Evolutionary conservation across 129 eudicot species (phyloP).

Genomic region (Pulicaria dysenterica): DNA sequence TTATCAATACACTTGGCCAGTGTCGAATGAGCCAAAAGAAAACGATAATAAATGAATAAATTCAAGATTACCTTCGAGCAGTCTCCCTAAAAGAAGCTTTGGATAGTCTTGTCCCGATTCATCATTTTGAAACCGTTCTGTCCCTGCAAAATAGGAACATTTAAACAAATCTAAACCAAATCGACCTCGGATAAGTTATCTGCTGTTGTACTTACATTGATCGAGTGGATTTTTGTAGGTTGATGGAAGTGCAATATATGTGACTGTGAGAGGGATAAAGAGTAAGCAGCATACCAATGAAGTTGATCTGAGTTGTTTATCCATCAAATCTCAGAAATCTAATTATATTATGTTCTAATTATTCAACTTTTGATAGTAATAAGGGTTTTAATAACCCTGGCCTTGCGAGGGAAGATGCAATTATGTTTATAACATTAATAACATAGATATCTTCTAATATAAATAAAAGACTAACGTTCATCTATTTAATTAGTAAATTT

Average conservation of each 20-base stretch:
- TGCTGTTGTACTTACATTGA: neutral
- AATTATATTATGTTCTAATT: neutral
- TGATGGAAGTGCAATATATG: constrained; percentile 9
- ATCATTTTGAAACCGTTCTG: neutral
- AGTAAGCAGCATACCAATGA: constrained; percentile 5
- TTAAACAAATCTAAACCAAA: neutral
- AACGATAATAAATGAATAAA: too few species aligned
- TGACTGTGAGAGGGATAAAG: neutral
- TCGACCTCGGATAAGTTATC: neutral
- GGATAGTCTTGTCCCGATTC: constrained; percentile 3
- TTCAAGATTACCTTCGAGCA: constrained; percentile 16
- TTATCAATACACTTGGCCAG: neutral
- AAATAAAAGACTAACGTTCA: too few species aligned
- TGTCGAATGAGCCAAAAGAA: too few species aligned
- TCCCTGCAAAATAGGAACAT: neutral
- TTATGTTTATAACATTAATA: too few species aligned
- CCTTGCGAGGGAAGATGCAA: too few species aligned
- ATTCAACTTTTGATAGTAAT: neutral
- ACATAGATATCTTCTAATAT: too few species aligned
- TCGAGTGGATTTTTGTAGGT: neutral
- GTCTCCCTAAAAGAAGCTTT: constrained; percentile 9
- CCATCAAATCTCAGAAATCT: neutral
- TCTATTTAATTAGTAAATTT: too few species aligned
- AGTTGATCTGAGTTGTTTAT: neutral
- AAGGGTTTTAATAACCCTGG: too few species aligned